Base-by-base conservation (phyloP, 2,329 filamentous ascomycete genomes). In the Beauveria varroae region DNA sequence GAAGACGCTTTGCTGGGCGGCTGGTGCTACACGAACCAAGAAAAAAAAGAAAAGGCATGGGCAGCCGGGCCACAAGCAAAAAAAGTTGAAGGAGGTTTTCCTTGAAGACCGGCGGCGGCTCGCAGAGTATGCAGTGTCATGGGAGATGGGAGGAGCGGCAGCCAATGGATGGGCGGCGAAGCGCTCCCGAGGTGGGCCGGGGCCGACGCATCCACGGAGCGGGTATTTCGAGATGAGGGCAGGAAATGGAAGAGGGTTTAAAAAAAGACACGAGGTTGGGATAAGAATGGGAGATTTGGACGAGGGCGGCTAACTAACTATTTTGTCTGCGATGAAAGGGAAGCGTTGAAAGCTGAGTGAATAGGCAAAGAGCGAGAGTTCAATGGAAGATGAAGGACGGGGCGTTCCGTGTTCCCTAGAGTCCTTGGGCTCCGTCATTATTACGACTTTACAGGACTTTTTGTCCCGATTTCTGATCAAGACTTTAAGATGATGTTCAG, bases 71-170 rank as follows among this genome's bases (percentile, higher is more conserved):
- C 9, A n/a, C 24, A 22, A 51, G 24, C 34, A 26, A 26, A 26
- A 26, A 9, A 34, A 34, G 30, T 3, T 28, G 8, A 24, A 24
- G 10, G 44, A 18, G 30, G 30, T n/a, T 34, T 14, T 6, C 43
- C 22, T 34, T 43, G 24, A 58, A 43, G 56, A n/a, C 28, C 28
- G 28, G 28, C 56, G 56, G 56, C 56, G 56, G 46, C 56, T 58
- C 24, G 51, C 34, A 18, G 40, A 18, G 4, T 16, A 58, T 58
- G 56, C 37, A 7, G 56, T 51, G 56, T 40, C 56, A 43, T 30
- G 34, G 2, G 4, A 41, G 22, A 58, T 34, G 30, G 30, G 30
- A 34, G 12, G 4, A 34, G 30, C 30, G 56, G 56, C 56, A 51
- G 56, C 56, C 56, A 58, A 58, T 58, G 56, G 56, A 51, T 58